Percentiles rank a stretch among this genome's conserved stretches.
These are phyloP conservation scores for Dictyostelium discoideum DNA, from an alignment of 78 protist genomes.

Conservation along the genomic window DNA sequence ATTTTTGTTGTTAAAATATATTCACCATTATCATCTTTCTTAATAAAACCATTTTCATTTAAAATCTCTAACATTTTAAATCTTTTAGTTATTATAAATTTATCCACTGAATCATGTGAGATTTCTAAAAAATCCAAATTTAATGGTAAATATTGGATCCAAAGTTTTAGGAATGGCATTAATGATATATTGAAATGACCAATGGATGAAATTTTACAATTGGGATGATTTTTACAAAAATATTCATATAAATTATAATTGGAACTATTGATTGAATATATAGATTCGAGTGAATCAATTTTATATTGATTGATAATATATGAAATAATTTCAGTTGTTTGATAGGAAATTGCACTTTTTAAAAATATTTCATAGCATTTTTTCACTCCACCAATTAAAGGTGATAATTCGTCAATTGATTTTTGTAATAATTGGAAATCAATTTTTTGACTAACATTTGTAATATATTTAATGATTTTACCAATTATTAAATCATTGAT, in stretches of 20 bases:
- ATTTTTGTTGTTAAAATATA: not conserved
- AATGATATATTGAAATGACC: not conserved
- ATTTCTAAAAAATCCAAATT: not conserved
- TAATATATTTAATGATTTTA: not conserved
- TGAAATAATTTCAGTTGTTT: not conserved
- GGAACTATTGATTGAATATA: not conserved
- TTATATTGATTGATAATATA: not conserved
- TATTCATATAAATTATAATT: not conserved
- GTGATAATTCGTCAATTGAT: not conserved
- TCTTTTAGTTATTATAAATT: not conserved
- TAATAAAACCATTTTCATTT: not conserved
- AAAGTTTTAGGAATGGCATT: not conserved
- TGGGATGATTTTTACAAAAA: not conserved
- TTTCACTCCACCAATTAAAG: not conserved
- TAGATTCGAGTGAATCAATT: not conserved
- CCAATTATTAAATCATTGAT: not conserved
- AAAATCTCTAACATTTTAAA: not conserved
- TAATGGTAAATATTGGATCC: not conserved
- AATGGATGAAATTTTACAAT: not conserved
- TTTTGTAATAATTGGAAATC: not conserved
- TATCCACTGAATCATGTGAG: not conserved
- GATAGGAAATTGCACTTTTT: not conserved
- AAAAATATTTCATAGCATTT: not conserved
- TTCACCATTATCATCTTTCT: not conserved
- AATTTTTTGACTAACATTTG: not conserved